Conservation (phyloP, 768 basidiomycete genomes). For the Pseudohyphozyma bogoriensis region DNA sequence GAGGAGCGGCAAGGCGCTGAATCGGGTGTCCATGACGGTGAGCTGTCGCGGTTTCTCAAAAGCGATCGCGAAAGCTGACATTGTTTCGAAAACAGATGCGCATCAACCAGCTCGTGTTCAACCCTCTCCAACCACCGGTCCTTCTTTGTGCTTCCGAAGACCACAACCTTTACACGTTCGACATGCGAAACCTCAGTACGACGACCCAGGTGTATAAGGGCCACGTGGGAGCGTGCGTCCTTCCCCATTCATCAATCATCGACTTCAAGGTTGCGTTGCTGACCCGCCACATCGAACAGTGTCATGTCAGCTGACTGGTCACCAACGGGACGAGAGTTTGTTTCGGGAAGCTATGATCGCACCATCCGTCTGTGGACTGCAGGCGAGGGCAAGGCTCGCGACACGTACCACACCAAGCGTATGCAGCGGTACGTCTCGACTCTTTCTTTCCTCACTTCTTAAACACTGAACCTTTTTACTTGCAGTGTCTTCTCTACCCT, state of each 20-base stretch:
- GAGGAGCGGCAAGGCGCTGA: constrained; percentile 89
- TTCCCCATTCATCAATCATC: neutral
- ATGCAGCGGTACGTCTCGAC: constrained; percentile 70
- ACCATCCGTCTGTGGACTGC: constrained; percentile 89
- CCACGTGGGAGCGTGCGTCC: constrained; percentile 53
- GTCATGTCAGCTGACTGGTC: constrained; percentile 98
- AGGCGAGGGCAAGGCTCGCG: constrained; percentile 65
- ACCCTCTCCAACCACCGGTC: constrained; percentile 84
- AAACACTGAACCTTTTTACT: neutral
- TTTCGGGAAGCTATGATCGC: constrained; percentile 92
- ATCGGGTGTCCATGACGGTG: constrained; percentile 80
- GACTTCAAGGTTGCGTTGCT: neutral
- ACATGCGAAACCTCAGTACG: constrained; percentile 68
- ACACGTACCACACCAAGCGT: constrained; percentile 95
- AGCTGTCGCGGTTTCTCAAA: constrained; percentile 17
- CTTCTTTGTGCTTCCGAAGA: constrained; percentile 95
- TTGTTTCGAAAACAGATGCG: constrained; percentile 53
- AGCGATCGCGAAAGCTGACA: neutral
- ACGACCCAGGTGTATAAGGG: constrained; percentile 94
- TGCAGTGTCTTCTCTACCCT: constrained; percentile 73
- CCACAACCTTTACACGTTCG: constrained; percentile 96
- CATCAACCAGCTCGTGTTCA: constrained; percentile 85
- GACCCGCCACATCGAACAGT: constrained; percentile 43
- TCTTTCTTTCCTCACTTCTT: neutral
- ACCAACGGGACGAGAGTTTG: constrained; percentile 89